Base-by-base conservation (phyloP, 2,329 filamentous ascomycete genomes). In the Alternaria ventricosa region DNA sequence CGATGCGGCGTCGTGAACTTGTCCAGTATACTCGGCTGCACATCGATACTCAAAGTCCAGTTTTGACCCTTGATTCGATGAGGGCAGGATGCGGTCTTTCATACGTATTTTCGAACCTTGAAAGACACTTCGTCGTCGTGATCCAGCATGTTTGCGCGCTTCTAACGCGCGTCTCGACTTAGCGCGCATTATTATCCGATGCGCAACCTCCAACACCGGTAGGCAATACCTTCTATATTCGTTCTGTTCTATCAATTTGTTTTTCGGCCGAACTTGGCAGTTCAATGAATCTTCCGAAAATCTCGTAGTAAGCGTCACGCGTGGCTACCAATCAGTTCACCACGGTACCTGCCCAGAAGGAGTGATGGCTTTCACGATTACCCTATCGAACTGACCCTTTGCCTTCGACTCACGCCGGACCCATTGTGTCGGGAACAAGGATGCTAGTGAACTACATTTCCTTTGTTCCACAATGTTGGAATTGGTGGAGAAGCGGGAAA, bases 381-480 rank as follows among this genome's bases (percentile, higher is more conserved):
- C 28, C 28, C 8, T 7, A 51, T 36, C 6, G 49, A 51, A n/a
- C 49, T 9, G 8, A 36, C 28, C 49, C 49, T 51, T 51, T n/a
- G 9, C 49, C 6, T 22, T 6, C 30, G n/a, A 36, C 22, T 23
- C 18, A 36, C 11, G 49, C 2, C 18, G 5, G 5, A 51, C 10
- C 18, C 13, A n/a, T 23, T 23, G 4, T n/a, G 1, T 23, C 6
- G 49, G 49, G 0, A 36, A 2, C 18, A 36, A 22, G 12, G 28
- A 23, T 36, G 1, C 18, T 10, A 51, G 18, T 15, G 11, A 33
- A 51, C 28, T 30, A 23, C 6, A 3, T 51, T 15, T 36, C 5
- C 49, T 51, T 51, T 51, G 28, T 51, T 51, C 49, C 28, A 6
- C 22, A 33, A 30, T 36, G 28, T 51, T 36, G 28, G 49, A 36